Base-by-base conservation (phyloP, 805 yeast genomes). In the Yarrowia sp. region DNA sequence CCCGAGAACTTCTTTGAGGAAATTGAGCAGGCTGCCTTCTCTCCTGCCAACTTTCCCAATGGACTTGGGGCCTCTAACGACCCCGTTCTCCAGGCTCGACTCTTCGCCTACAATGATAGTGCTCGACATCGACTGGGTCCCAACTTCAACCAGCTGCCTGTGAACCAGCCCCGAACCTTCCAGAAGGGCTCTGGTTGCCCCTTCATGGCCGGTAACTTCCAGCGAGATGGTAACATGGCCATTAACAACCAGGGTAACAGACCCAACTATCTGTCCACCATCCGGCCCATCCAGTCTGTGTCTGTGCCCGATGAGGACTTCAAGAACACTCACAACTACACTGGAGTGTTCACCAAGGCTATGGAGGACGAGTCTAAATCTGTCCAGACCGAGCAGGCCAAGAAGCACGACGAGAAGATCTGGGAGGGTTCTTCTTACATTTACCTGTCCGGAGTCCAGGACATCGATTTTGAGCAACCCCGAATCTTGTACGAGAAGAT, bases 1-100 rank as follows among this genome's bases (percentile, higher is more conserved):
- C 95, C 96, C 67, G 79, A 83, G 76, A 90, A 90, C 77, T 91
- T 86, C 78, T 90, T 90, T 75, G 96, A 96, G 59, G 96, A 89
- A 75, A 83, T 88, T 66, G 96, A 89, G 76, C 95, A 89, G 75
- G 89, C 87, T 67, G 96, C 96, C 0, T 89, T 89, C 76, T 85
- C 92, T 1, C 96, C 96, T 66, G 85, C 92, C 16, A 90, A 88
- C 76, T 83, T 90, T 16, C 89, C 89, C 40, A 95, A 95, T 48
- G 89, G 89, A 71, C 85, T 87, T 79, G 92, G 88, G 76, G 83
- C 93, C 17, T 85, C 90, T 41, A 90, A 90, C 65, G 96, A 89
- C 74, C 96, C 96, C 2, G 93, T 89, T 36, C 80, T 89, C 73
- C 95, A 89, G 75, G 84, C 92, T 10, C 83, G 96, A 78, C 79